Percentiles rank a stretch among this genome's conserved stretches.
phyloP scores from a whole-genome alignment of 345 rosid genomes.

The Citrus glauca region DNA sequence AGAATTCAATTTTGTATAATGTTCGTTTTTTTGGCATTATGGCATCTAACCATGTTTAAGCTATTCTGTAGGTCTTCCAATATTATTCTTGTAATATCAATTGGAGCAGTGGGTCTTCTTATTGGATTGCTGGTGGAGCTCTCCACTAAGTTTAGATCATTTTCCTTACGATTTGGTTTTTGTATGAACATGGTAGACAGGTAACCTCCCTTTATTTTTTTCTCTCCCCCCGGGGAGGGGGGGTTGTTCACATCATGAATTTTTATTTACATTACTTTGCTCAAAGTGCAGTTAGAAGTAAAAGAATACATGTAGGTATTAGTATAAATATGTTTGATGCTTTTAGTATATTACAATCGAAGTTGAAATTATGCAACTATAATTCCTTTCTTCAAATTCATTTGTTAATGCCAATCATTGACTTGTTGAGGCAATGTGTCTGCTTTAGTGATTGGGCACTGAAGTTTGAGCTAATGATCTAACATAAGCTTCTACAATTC shows the following conservation, averaged over 20 bases:
- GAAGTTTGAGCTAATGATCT: background rate
- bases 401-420: background rate
- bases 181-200: constrained; percentile 46
- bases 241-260: background rate
- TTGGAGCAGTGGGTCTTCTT: constrained; percentile 73
- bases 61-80: constrained; percentile 61
- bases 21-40: background rate
- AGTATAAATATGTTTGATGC: background rate
- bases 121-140: constrained; percentile 75
- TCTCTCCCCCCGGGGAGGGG: no score
- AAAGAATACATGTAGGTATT: background rate
- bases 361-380: background rate
- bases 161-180: constrained; percentile 41
- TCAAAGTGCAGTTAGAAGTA: background rate
- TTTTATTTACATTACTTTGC: background rate
- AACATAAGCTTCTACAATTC: no score
- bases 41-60: constrained; percentile 1
- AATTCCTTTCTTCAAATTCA: background rate
- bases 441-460: background rate
- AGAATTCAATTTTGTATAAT: constrained; percentile 16
- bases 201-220: constrained; percentile 28
- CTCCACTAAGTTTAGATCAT: constrained; percentile 51
- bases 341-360: background rate
- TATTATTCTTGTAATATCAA: constrained; percentile 77
- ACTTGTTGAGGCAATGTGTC: background rate